Percentiles rank a stretch among this genome's conserved stretches.
These are phyloP conservation scores for Xylaria intraflava DNA, from an alignment of 495 filamentous ascomycete genomes.

Conservation along the genomic window DNA sequence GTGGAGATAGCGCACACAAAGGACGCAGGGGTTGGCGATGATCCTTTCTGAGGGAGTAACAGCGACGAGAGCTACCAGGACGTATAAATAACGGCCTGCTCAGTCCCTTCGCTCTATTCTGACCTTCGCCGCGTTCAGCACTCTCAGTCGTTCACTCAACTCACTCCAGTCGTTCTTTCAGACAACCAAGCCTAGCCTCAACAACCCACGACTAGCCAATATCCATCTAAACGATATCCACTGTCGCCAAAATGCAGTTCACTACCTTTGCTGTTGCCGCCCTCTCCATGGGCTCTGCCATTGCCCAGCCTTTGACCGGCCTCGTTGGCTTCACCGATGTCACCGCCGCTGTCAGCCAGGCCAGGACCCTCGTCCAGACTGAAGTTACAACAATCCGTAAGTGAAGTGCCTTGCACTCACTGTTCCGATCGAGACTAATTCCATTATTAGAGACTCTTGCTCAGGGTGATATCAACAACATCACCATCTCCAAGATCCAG, in stretches of 20 bases:
- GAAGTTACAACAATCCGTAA: slow-evolving; percentile 13
- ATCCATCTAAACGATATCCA: neutral
- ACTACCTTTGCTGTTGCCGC: slow-evolving; percentile 21
- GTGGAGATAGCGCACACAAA: too few species aligned
- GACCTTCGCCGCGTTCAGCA: neutral
- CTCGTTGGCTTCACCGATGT: slow-evolving; percentile 9
- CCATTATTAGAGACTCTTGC: neutral
- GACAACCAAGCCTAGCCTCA: neutral
- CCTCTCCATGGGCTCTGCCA: slow-evolving; percentile 26
- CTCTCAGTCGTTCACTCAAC: slow-evolving; percentile 1
- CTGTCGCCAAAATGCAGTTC: slow-evolving; percentile 24
- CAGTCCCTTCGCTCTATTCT: neutral
- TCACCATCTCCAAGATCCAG: slow-evolving; percentile 14
- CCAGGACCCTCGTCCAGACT: slow-evolving; percentile 10
- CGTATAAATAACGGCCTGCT: neutral
- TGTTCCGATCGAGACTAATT: neutral
- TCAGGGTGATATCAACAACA: slow-evolving; percentile 1
- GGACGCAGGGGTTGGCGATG: too few species aligned
- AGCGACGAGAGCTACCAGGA: neutral
- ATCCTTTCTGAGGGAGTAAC: too few species aligned
- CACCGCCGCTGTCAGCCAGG: slow-evolving; percentile 6
- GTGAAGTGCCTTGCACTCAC: neutral
- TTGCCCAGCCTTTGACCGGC: slow-evolving; percentile 15
- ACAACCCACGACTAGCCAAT: neutral
- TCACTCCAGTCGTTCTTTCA: slow-evolving; percentile 12